Evolutionary conservation across 768 basidiomycete species (phyloP).

Genomic region (Hypholoma sublateritium): DNA sequence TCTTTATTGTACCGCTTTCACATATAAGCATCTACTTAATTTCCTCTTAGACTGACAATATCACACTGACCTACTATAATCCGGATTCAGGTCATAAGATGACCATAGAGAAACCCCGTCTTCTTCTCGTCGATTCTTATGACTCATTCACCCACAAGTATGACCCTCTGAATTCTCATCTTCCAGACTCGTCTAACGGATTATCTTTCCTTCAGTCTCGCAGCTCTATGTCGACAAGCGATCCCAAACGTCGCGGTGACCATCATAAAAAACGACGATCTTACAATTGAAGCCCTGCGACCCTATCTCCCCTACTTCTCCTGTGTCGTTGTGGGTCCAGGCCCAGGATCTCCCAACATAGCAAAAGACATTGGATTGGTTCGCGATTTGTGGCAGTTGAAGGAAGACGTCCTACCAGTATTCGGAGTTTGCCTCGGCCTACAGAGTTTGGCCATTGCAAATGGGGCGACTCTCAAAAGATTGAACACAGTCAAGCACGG

Average conservation of each 20-base stretch:
- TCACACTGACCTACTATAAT: not conserved
- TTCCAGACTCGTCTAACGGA: not conserved
- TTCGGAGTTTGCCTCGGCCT: constrained; percentile 86
- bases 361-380: constrained; percentile 67
- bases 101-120: constrained; percentile 39
- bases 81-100: not conserved
- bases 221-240: constrained; percentile 62
- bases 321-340: constrained; percentile 74
- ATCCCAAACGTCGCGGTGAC: constrained; percentile 62
- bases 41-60: not conserved
- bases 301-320: constrained; percentile 61
- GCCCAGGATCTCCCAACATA: constrained; percentile 74
- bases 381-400: constrained; percentile 67
- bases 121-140: constrained; percentile 80
- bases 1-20: not conserved
- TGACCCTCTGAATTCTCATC: constrained; percentile 24
- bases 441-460: constrained; percentile 70
- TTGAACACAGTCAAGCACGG: constrained; percentile 77
- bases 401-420: constrained; percentile 58
- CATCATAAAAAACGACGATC: constrained; percentile 73
- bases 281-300: constrained; percentile 48
- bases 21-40: not conserved
- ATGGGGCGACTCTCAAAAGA: constrained; percentile 59
- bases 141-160: constrained; percentile 91
- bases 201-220: constrained; percentile 49